A percentile compares a stretch with the other conserved stretches of the same genome.
Conservation (phyloP, 305 asterid genomes). For the Fraxinus baroniana region DNA sequence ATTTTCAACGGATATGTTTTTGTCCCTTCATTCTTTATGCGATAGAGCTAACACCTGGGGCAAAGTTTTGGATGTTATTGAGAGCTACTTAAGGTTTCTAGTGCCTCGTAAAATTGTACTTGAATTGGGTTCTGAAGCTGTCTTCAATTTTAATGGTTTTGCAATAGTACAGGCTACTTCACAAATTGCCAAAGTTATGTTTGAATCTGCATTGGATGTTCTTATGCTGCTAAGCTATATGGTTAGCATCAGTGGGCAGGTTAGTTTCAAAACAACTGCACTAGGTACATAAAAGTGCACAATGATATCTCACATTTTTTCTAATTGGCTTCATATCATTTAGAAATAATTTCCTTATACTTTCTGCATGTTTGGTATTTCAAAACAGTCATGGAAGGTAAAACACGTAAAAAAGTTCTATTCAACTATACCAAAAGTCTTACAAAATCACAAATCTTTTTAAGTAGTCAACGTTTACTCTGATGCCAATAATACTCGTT, state of each 20-base stretch:
- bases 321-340: not conserved
- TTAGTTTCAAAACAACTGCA: constrained; percentile 35
- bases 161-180: constrained; percentile 77
- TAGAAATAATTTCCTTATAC: constrained; percentile 6
- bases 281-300: constrained; percentile 7
- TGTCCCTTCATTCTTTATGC: constrained; percentile 69
- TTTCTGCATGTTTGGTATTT: constrained; percentile 13
- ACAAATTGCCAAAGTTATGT: constrained; percentile 86
- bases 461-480: constrained; percentile 1
- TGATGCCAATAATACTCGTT: not conserved
- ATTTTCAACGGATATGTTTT: constrained; percentile 69
- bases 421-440: constrained; percentile 5
- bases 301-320: not conserved
- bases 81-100: constrained; percentile 68
- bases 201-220: constrained; percentile 79
- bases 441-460: constrained; percentile 1
- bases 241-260: constrained; percentile 92
- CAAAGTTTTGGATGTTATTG: constrained; percentile 71
- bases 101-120: constrained; percentile 75
- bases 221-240: constrained; percentile 84
- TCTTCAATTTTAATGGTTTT: constrained; percentile 44
- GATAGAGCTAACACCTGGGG: constrained; percentile 73
- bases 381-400: constrained; percentile 9
- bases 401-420: constrained; percentile 15
- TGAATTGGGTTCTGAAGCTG: constrained; percentile 42